Conservation (phyloP, 768 basidiomycete species). For the Amanita subjunquillea region DNA sequence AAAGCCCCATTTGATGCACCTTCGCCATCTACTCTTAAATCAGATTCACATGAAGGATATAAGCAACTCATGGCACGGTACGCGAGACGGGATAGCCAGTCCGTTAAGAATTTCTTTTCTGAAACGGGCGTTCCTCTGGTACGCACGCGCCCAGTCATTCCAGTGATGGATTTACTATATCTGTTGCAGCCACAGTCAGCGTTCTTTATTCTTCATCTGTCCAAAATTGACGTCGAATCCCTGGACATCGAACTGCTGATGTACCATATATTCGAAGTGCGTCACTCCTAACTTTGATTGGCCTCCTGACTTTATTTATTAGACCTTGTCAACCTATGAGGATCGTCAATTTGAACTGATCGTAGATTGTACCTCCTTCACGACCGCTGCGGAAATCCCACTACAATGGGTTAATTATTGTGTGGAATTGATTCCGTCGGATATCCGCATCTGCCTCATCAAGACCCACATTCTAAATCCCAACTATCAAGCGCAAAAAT, state of each 20-base stretch:
- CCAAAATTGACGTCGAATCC: slow-evolving; percentile 68
- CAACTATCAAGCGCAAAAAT: slow-evolving; percentile 60
- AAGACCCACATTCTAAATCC: slow-evolving; percentile 64
- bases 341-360: slow-evolving; percentile 58
- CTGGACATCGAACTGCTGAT: slow-evolving; percentile 72
- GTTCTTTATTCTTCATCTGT: slow-evolving; percentile 54
- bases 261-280: slow-evolving; percentile 68
- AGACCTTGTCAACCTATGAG: slow-evolving; percentile 37
- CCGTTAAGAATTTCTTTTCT: slow-evolving; percentile 59
- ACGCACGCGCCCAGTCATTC: slow-evolving; percentile 7
- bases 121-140: slow-evolving; percentile 40
- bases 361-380: slow-evolving; percentile 74
- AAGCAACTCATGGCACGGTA: slow-evolving; percentile 58
- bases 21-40: slow-evolving; percentile 36
- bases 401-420: slow-evolving; percentile 75
- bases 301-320: slow-evolving; percentile 23
- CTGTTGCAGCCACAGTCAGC: slow-evolving; percentile 31
- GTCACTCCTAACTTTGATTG: slow-evolving; percentile 5
- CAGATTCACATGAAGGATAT: slow-evolving; percentile 51
- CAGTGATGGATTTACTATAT: neutral
- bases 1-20: slow-evolving; percentile 63
- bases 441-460: slow-evolving; percentile 53
- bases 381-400: slow-evolving; percentile 67
- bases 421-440: slow-evolving; percentile 61
- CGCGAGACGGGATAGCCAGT: slow-evolving; percentile 44